A percentile compares a stretch with the other conserved stretches of the same genome.
phyloP scores from a whole-genome alignment of 805 yeast genomes.

The Lachancea kluyveri region DNA sequence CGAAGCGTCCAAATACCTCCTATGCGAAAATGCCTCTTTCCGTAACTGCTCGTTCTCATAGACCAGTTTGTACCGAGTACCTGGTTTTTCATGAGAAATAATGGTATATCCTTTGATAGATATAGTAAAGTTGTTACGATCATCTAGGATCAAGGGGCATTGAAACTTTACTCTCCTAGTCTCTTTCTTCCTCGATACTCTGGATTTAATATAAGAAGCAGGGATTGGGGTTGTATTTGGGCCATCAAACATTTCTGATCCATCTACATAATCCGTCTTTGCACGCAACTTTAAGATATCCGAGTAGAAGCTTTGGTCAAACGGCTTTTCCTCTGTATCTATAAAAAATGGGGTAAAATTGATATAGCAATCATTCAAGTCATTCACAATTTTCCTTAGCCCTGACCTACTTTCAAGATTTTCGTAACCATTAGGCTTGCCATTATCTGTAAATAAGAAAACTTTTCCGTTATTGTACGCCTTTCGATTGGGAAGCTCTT shows the following conservation, averaged over 20 bases:
- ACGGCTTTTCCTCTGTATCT: constrained; percentile 30
- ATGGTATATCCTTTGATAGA: constrained; percentile 69
- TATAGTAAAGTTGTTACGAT: constrained; percentile 40
- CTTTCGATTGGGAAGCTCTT: constrained; percentile 34
- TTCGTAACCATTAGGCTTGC: constrained; percentile 48
- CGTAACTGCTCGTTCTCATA: constrained; percentile 48
- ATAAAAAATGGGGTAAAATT: constrained; percentile 61
- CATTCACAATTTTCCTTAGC: constrained; percentile 52
- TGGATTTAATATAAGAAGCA: constrained; percentile 38
- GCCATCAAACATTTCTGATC: constrained; percentile 27
- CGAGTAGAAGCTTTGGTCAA: constrained; percentile 44
- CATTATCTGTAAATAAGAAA: constrained; percentile 71
- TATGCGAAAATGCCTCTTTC: constrained; percentile 44
- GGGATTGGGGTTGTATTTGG: constrained; percentile 39
- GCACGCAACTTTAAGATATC: constrained; percentile 40
- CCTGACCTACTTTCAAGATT: constrained; percentile 37
- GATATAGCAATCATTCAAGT: constrained; percentile 49
- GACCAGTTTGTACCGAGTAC: constrained; percentile 42
- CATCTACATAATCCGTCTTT: constrained; percentile 11
- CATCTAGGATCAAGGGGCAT: constrained; percentile 53
- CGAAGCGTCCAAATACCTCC: constrained; percentile 33
- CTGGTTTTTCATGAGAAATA: constrained; percentile 47
- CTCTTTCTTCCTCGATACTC: constrained; percentile 52
- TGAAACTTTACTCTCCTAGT: constrained; percentile 57
- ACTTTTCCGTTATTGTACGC: constrained; percentile 51